Conservation (phyloP, 2,329 filamentous ascomycete genomes). For the Macrophomina pseudophaseolina region DNA sequence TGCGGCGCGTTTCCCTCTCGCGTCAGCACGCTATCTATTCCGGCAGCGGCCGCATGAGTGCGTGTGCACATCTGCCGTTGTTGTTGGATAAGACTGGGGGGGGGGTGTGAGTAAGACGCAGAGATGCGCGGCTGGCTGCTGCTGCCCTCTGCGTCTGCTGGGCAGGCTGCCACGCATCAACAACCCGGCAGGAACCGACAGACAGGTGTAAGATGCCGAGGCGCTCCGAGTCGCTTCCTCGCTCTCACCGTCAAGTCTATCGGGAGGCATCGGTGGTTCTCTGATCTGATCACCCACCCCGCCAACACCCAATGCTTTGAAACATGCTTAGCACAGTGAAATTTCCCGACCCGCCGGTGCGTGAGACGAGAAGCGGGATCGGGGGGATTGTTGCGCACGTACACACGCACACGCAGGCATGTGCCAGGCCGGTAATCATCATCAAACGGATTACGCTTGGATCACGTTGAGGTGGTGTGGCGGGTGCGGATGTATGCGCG, state of each 20-base stretch:
- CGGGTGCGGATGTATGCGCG: neutral
- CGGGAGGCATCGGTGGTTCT: neutral
- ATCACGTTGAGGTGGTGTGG: neutral
- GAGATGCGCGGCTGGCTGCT: neutral
- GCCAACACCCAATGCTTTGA: neutral
- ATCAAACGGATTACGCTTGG: conserved; percentile 18
- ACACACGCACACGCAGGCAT: neutral
- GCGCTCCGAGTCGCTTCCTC: neutral
- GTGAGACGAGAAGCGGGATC: neutral
- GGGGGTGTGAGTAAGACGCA: neutral
- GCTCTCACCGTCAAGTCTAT: neutral
- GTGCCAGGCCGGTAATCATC: neutral
- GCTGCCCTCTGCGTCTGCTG: neutral
- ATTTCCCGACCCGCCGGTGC: neutral
- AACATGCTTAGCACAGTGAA: neutral
- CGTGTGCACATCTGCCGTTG: too few relatives aligned
- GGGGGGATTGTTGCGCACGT: neutral
- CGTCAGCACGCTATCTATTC: neutral
- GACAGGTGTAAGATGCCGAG: neutral
- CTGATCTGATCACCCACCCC: neutral
- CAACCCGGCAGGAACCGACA: neutral
- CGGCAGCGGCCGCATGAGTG: too few relatives aligned
- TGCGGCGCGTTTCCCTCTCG: neutral
- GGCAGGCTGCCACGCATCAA: neutral
- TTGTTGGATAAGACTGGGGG: neutral